A percentile compares a stretch with the other conserved stretches of the same genome.
These are phyloP conservation scores for Venturiaceae sp. DNA, from an alignment of 2,329 filamentous ascomycete genomes.

Conservation along the genomic window DNA sequence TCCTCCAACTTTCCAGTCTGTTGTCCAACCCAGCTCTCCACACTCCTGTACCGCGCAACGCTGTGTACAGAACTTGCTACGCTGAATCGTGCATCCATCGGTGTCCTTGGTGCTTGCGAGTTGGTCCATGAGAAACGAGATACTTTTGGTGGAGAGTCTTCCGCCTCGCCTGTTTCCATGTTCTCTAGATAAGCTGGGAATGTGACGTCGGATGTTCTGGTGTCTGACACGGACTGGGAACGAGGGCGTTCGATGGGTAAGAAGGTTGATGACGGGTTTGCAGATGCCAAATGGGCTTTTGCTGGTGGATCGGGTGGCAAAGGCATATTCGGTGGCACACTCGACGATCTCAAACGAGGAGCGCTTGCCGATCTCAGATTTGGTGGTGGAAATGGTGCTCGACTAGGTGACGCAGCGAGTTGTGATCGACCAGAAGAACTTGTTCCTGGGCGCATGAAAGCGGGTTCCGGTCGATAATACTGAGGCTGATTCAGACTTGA, in stretches of 20 bases:
- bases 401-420: neutral
- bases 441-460: neutral
- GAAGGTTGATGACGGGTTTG: slow-evolving; percentile 64
- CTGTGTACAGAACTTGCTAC: slow-evolving; percentile 26
- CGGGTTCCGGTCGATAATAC: neutral
- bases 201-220: slow-evolving; percentile 70
- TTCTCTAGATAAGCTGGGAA: slow-evolving; percentile 39
- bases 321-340: slow-evolving; percentile 18
- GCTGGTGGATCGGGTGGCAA: slow-evolving; percentile 32
- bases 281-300: slow-evolving; percentile 52
- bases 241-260: slow-evolving; percentile 77
- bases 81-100: slow-evolving; percentile 23
- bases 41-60: slow-evolving; percentile 28
- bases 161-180: neutral
- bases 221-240: slow-evolving; percentile 65
- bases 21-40: slow-evolving; percentile 30
- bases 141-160: slow-evolving; percentile 2
- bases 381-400: slow-evolving; percentile 5
- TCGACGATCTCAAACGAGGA: slow-evolving; percentile 23
- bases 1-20: slow-evolving; percentile 27
- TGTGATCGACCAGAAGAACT: neutral
- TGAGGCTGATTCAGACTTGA: neutral
- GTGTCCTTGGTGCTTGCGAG: slow-evolving; percentile 27
- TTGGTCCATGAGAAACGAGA: slow-evolving; percentile 29
- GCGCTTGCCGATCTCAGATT: slow-evolving; percentile 14